Conservation (phyloP, 176 grass and related monocot genomes). For the Triticum monococcum region DNA sequence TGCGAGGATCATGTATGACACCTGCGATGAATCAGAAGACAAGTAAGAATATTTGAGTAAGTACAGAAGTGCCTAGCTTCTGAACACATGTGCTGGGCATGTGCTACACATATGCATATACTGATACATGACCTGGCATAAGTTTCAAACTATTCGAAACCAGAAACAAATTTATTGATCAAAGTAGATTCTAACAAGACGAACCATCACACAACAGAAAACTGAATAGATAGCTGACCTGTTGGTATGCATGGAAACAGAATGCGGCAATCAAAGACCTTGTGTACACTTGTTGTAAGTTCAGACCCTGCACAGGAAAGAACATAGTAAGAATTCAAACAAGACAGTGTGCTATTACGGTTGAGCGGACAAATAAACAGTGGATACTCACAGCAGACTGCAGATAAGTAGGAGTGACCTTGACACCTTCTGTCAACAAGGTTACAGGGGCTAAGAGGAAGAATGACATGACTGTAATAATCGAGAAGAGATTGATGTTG, state of each 20-base stretch:
- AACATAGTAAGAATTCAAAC: constrained; percentile 17
- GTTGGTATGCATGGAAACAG: constrained; percentile 97
- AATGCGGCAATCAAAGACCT: constrained; percentile 70
- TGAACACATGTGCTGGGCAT: not conserved
- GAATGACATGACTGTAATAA: constrained; percentile 98
- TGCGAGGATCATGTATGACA: constrained; percentile 93
- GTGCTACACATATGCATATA: not conserved
- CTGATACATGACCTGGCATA: not conserved
- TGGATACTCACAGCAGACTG: constrained; percentile 77
- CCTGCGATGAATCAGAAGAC: constrained; percentile 42
- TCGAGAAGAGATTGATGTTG: constrained; percentile 88
- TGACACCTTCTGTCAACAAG: constrained; percentile 77
- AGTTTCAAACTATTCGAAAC: not conserved
- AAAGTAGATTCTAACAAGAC: not conserved
- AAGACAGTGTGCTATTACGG: not conserved
- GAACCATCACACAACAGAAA: not conserved
- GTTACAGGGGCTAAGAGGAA: constrained; percentile 76
- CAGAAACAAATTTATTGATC: not conserved
- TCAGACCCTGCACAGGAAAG: constrained; percentile 69
- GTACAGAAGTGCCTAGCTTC: not conserved
- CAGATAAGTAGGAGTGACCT: constrained; percentile 73
- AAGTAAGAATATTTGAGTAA: not conserved
- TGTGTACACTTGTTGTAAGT: constrained; percentile 71
- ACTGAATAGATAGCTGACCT: constrained; percentile 43
- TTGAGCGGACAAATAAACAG: constrained; percentile 14